Percentiles rank a stretch among this genome's conserved stretches.
Conservation (phyloP, 345 rosid species). For the Euclidium syriacum region DNA sequence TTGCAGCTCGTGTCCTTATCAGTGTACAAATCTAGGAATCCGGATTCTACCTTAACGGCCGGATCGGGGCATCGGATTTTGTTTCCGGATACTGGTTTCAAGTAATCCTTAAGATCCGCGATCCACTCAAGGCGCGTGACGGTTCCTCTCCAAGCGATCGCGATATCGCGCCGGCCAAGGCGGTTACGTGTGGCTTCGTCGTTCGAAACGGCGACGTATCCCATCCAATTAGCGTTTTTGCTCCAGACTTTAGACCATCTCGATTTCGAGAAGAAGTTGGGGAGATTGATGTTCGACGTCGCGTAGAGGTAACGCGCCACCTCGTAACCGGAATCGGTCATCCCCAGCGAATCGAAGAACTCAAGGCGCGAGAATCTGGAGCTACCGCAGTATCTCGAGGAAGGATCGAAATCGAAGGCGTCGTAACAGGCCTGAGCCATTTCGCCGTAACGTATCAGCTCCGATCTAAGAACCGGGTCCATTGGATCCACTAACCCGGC, state of each 20-base stretch:
- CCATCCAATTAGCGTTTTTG: slow-evolving; percentile 82
- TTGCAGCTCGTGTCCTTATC: slow-evolving; percentile 56
- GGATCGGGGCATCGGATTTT: slow-evolving; percentile 65
- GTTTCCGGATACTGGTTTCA: slow-evolving; percentile 43
- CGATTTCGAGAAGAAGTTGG: slow-evolving; percentile 75
- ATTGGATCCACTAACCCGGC: slow-evolving; percentile 65
- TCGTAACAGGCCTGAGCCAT: slow-evolving; percentile 86
- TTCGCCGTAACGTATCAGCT: slow-evolving; percentile 84
- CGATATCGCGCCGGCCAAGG: slow-evolving; percentile 72
- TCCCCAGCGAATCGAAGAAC: slow-evolving; percentile 51
- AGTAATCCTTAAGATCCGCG: slow-evolving; percentile 67
- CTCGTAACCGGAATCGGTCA: slow-evolving; percentile 47
- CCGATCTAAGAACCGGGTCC: slow-evolving; percentile 70
- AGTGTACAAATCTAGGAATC: slow-evolving; percentile 74
- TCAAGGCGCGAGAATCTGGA: slow-evolving; percentile 50
- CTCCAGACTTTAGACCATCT: slow-evolving; percentile 90
- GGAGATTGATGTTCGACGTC: slow-evolving; percentile 65
- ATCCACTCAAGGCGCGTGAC: slow-evolving; percentile 77
- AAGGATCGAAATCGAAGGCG: slow-evolving; percentile 75
- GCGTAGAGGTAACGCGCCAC: slow-evolving; percentile 70
- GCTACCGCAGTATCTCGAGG: slow-evolving; percentile 70
- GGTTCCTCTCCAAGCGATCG: slow-evolving; percentile 77
- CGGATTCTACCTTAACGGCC: slow-evolving; percentile 69
- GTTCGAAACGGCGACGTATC: slow-evolving; percentile 71
- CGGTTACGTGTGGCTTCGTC: slow-evolving; percentile 37